Evolutionary conservation across 371 early-diverging fungal genomes (phyloP), one percentile per base, ranked within the genome.

Genomic region (Conidiobolus incongruus): DNA sequence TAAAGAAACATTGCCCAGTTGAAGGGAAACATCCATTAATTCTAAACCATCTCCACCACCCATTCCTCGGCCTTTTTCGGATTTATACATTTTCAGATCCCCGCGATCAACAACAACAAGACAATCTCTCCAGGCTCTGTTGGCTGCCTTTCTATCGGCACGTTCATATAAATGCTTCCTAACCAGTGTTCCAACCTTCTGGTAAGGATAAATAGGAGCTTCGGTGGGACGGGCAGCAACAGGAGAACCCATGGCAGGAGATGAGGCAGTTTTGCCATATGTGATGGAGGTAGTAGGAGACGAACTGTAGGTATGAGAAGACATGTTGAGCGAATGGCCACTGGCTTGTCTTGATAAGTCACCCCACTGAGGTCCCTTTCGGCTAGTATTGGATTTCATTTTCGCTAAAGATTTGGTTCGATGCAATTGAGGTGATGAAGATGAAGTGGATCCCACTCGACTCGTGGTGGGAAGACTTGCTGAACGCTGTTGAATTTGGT

Each of bases 61-160:
- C n/a, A n/a, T n/a, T 50, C 50, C 34, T 47, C 51, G 44, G 15
- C 45, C 52, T 21, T 54, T 51, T 19, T 81, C 83, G 36, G 77
- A 57, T 45, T 71, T 70, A 57, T 72, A 81, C 81, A 86, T 74
- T 28, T 65, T 66, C 6, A 88, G 59, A 31, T 80, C 75, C 2
- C 82, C 85, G 24, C 75, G 70, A 24, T 69, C 73, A 2, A 76
- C 64, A 0, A 81, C 65, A 16, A 81, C 62, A 16, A 77, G 63
- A 49, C 82, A 72, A 22, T 83, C 70, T 46, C 71, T 75, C 93
- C 93, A 92, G n/a, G 70, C 67, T 12, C 91, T 73, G 51, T 78
- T 66, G 35, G 70, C 70, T 6, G 91, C 82, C 55, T 81, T 81
- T 44, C 73, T 72, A 42, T 70, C 83, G 5, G 66, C 67, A 8